Evolutionary conservation across 2,329 filamentous ascomycete species (phyloP).

Genomic region (Pseudogymnoascus verrucosus): DNA sequence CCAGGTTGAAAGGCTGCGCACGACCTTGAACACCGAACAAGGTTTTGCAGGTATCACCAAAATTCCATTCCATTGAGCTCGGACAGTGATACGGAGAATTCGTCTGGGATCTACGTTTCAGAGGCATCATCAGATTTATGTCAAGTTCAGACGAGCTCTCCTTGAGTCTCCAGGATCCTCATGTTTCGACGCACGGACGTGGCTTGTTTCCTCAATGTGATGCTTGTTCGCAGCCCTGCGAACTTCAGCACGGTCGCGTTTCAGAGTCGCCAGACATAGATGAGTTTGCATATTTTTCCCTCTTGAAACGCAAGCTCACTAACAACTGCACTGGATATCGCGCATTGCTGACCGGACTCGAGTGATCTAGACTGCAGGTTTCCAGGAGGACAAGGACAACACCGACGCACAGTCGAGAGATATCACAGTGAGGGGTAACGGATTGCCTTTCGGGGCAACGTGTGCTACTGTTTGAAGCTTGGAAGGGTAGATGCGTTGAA

Average conservation of each 20-base stretch:
- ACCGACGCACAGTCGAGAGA: not conserved
- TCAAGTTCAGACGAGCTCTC: constrained; percentile 4
- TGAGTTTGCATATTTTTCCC: not conserved
- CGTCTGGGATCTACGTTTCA: not conserved
- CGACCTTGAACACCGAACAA: not conserved
- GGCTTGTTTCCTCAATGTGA: not conserved
- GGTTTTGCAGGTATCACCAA: not conserved
- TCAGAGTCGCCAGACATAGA: constrained; percentile 3
- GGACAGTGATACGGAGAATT: not conserved
- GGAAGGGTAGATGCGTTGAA: constrained; percentile 1
- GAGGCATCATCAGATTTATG: not conserved
- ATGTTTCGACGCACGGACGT: not conserved
- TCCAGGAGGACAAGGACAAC: not conserved
- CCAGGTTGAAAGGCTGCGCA: not conserved
- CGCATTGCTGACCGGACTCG: not conserved
- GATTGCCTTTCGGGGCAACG: not conserved
- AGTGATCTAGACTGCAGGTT: not conserved
- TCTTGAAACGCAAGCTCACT: not conserved
- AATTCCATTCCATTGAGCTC: not conserved
- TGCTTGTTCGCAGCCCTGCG: not conserved
- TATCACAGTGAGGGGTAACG: not conserved
- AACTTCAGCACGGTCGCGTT: not conserved
- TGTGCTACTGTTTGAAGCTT: not conserved
- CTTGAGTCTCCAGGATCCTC: not conserved
- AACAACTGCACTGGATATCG: not conserved